Base-by-base conservation (phyloP, 768 basidiomycete genomes). In the Panellus pusillus region DNA sequence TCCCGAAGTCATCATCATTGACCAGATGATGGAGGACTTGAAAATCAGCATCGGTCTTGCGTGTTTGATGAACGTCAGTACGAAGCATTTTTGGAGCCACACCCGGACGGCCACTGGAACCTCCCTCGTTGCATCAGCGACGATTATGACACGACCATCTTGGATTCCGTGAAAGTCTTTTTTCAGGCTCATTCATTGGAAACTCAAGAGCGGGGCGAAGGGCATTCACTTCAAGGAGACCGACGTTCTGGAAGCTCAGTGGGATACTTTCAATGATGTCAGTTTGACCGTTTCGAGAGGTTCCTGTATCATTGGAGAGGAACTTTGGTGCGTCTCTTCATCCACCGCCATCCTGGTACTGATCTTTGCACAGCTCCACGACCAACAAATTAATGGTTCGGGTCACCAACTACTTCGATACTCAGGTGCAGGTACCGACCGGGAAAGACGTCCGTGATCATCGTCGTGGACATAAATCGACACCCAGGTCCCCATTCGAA, bases 221-320 rank as follows among this genome's bases (percentile, higher is more conserved):
- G 90, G 89, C 17, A 92, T 95, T 44, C 91, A 96, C 70, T 95
- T 98, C 77, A 93, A 95, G 66, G 97, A 99, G 75, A 97, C 95
- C 0, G 96, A 98, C 67, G 85, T 98, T n/a, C 78, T 99, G 35
- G 96, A 99, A 66, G 86, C 89, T 6, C 94, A 98, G 63, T 96
- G 94, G 91, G 87, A 90, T 17, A 95, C 96, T 18, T 86, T 98
- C 70, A 91, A 90, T 60, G 91, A 91, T 67, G 93, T 96, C 47
- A 93, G 93, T 53, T 77, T 94, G 68, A 90, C 87, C 35, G 87
- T 93, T 9, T 77, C 83, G 17, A 91, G 91, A 5, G 97, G 95
- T 19, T 93, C 96, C 17, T 72, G 89, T 47, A 74, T 96, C 4
- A 94, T 99, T 9, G 95, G 95, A 11, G 96, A 98, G 71, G 92